Percentiles rank a stretch among this genome's conserved stretches.
Conservation (phyloP, 139 green algal species). For the Pleodorina starrii region DNA sequence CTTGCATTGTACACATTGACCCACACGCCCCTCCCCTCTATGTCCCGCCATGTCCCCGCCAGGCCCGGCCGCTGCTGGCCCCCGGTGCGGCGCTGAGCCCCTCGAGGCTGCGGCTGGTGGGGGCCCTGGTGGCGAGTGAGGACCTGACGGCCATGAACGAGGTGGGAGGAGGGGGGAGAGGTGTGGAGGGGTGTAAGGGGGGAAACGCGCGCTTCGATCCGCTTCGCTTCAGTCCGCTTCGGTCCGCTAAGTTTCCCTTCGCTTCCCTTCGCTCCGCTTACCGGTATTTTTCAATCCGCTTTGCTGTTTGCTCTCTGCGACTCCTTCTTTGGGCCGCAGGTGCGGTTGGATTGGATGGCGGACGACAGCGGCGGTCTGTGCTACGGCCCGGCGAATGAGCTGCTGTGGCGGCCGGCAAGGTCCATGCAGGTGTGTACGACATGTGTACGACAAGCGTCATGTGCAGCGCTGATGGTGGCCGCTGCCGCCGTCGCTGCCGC, state of each 20-base stretch:
- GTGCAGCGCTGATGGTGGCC: too few relatives aligned
- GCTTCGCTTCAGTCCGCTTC: too few relatives aligned
- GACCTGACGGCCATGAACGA: slow-evolving; percentile 47
- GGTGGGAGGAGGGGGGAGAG: not conserved
- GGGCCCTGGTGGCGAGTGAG: slow-evolving; percentile 29
- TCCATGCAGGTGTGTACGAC: slow-evolving; percentile 55
- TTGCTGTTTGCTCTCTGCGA: not conserved
- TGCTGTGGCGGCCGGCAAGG: slow-evolving; percentile 44
- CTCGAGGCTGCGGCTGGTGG: not conserved
- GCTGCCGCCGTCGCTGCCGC: too few relatives aligned
- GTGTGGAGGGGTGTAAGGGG: not conserved
- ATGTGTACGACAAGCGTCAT: too few relatives aligned
- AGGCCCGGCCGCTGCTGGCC: not conserved
- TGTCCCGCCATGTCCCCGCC: too few relatives aligned
- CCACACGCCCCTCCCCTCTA: too few relatives aligned
- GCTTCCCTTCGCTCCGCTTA: too few relatives aligned
- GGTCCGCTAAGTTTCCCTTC: too few relatives aligned
- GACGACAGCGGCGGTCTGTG: slow-evolving; percentile 44
- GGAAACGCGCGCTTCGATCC: too few relatives aligned
- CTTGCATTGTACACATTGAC: too few relatives aligned
- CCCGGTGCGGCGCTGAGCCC: slow-evolving; percentile 16
- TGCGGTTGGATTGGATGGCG: slow-evolving; percentile 27
- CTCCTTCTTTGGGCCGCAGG: too few relatives aligned
- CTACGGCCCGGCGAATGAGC: slow-evolving; percentile 41
- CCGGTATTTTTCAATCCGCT: too few relatives aligned